Conservation (phyloP, 192 early-diverging fungal species). For the Chytriomyces confervae region DNA sequence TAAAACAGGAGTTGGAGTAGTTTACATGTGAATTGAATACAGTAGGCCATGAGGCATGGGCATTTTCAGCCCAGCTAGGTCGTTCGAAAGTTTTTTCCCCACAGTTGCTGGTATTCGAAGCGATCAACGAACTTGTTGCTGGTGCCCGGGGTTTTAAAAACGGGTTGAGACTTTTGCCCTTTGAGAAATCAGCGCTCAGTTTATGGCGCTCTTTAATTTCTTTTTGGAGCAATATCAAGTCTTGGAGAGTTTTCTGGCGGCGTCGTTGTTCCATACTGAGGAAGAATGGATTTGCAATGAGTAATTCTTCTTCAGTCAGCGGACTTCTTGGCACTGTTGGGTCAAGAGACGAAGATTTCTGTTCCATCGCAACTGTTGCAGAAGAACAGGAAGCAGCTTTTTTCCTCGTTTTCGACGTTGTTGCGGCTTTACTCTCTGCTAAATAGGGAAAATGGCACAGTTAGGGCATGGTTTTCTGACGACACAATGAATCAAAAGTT, state of each 20-base stretch:
- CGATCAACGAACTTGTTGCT: no score
- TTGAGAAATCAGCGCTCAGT: conserved; percentile 26
- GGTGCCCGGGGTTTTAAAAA: conserved; percentile 10
- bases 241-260: conserved; percentile 26
- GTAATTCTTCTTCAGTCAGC: conserved; percentile 14
- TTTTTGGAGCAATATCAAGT: neutral
- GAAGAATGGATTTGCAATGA: conserved; percentile 31
- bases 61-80: neutral
- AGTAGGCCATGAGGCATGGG: neutral
- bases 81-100: no score
- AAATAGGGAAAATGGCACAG: no score
- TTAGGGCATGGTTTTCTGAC: no score
- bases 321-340: no score
- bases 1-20: neutral
- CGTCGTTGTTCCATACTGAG: neutral
- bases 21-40: neutral
- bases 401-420: no score
- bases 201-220: conserved; percentile 22
- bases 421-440: no score
- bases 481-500: no score
- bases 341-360: no score
- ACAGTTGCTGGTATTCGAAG: no score
- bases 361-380: no score
- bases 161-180: conserved; percentile 30
- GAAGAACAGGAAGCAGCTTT: no score